A percentile compares a stretch with the other conserved stretches of the same genome.
Evolutionary conservation across 1,284 basidiomycete genomes (phyloP).

Genomic region (Puccinia sorghi): DNA sequence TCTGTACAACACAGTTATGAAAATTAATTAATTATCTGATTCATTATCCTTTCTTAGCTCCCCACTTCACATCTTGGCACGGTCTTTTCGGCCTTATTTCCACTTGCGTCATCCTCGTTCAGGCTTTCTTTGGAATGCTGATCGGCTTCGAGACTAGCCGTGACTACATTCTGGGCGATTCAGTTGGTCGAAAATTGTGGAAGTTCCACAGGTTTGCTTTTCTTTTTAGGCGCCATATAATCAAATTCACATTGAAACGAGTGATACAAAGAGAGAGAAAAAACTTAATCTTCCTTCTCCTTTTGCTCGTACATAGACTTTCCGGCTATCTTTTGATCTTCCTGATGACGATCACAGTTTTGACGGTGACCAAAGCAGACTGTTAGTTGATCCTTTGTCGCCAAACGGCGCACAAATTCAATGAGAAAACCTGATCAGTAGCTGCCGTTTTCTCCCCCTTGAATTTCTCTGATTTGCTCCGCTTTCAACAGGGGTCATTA

Average conservation of each 20-base stretch:
- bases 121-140: conserved; percentile 39
- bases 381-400: conserved; percentile 18
- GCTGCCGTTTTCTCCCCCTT: not conserved
- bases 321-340: conserved; percentile 37
- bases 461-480: not conserved
- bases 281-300: not conserved
- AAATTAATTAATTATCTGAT: not conserved
- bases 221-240: not conserved
- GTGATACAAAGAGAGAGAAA: not conserved
- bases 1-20: not conserved
- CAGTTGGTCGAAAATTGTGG: conserved; percentile 34
- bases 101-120: conserved; percentile 18
- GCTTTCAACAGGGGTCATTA: conserved; percentile 4
- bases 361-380: conserved; percentile 41
- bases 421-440: not conserved
- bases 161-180: conserved; percentile 34
- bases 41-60: not conserved
- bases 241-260: not conserved
- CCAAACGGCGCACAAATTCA: not conserved
- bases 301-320: conserved; percentile 9
- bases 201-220: conserved; percentile 43
- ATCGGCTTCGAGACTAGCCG: conserved; percentile 42
- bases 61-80: conserved; percentile 50
- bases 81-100: conserved; percentile 42
- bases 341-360: conserved; percentile 36